Percentiles rank a stretch among this genome's conserved stretches.
phyloP scores from a whole-genome alignment of 2,329 filamentous ascomycete genomes.

The Aspergillus spinulosporus region DNA sequence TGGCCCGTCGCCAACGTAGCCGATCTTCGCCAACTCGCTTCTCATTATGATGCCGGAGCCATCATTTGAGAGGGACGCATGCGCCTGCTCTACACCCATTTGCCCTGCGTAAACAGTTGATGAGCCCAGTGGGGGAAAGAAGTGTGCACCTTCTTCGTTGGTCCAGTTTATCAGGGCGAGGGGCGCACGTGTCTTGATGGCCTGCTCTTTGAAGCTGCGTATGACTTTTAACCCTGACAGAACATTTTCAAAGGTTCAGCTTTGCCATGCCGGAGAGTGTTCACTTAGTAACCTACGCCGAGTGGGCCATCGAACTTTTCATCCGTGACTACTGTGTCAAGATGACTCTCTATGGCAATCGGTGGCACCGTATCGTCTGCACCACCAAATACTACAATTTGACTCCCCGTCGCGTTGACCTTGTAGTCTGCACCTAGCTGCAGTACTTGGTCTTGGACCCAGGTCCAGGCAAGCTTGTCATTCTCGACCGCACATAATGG shows the following conservation, averaged over 20 bases:
- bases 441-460: not conserved
- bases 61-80: not conserved
- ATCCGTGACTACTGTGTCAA: not conserved
- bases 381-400: not conserved
- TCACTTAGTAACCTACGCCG: not conserved
- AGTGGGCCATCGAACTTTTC: not conserved
- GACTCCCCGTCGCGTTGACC: not conserved
- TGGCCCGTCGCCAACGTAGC: not conserved
- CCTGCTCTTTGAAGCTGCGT: constrained; percentile 1
- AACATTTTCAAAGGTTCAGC: not conserved
- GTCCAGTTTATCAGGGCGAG: constrained; percentile 3
- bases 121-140: not conserved
- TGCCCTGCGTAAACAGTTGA: not conserved
- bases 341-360: not conserved
- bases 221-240: not conserved
- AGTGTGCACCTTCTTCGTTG: not conserved
- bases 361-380: not conserved
- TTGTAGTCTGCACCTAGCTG: not conserved
- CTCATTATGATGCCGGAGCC: not conserved
- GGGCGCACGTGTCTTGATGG: not conserved
- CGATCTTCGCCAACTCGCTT: not conserved
- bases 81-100: not conserved
- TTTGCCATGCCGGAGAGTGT: too few species aligned
- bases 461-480: not conserved
- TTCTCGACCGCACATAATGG: not conserved